phyloP scores from a whole-genome alignment of 2,329 filamentous ascomycete genomes.

The Diaporthe eres region DNA sequence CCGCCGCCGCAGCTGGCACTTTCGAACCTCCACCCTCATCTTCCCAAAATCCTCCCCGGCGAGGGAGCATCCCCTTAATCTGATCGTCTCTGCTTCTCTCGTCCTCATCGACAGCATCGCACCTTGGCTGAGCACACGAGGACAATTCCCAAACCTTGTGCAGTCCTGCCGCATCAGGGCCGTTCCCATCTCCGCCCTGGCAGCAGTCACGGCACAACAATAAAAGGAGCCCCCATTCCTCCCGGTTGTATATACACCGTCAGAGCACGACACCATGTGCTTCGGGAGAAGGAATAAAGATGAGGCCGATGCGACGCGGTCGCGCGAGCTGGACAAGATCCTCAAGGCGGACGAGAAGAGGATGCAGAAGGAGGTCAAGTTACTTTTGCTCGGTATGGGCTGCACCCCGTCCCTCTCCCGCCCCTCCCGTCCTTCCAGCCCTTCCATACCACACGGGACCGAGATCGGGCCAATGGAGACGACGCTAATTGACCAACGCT shows the following conservation, averaged over 20 bases:
- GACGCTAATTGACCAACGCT: conserved; percentile 24
- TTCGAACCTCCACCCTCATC: conserved; percentile 31
- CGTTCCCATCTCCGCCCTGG: conserved; percentile 2
- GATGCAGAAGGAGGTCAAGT: conserved; percentile 90
- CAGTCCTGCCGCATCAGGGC: neutral
- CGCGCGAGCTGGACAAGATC: conserved; percentile 86
- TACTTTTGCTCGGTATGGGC: conserved; percentile 87
- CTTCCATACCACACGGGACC: neutral
- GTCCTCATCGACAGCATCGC: conserved; percentile 17
- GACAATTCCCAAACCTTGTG: neutral
- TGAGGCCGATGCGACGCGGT: conserved; percentile 67
- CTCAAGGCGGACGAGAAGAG: conserved; percentile 91
- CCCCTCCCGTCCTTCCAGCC: neutral
- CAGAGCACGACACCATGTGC: conserved; percentile 60
- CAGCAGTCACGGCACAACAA: conserved; percentile 16
- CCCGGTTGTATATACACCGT: conserved; percentile 23
- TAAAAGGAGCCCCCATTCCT: conserved; percentile 11
- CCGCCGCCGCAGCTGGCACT: conserved; percentile 31
- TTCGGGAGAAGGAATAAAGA: conserved; percentile 71
- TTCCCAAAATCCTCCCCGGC: conserved; percentile 23
- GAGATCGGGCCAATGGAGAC: neutral
- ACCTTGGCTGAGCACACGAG: conserved; percentile 2
- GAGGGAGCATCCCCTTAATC: conserved; percentile 25
- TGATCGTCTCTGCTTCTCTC: conserved; percentile 4
- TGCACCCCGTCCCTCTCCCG: conserved; percentile 42